Evolutionary conservation across 208 protist species (phyloP), one percentile per base, ranked within the genome.

Genomic region (Histomonas meleagridis): DNA sequence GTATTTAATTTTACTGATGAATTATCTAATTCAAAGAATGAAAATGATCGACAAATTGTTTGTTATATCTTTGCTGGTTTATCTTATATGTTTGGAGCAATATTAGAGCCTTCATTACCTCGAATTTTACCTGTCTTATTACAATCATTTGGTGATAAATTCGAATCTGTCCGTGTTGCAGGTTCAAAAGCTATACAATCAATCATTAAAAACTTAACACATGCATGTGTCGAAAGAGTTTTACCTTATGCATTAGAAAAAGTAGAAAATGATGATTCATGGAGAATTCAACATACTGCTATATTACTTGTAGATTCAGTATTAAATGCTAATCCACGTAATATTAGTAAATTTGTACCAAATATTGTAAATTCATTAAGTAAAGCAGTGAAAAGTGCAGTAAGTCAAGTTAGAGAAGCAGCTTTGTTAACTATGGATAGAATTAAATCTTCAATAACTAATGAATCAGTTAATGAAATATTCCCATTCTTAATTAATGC

Each of bases 201-300:
- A 18, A 86, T 86, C 28, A 46, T 86, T 38, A 86, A 49, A 38
- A 86, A 86, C 46, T 28, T 86, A 5, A 86, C 76, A 55, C 43
- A 86, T 16, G 76, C 76, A 14, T 86, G 76, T 28, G 76, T 43
- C 18, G 76, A 86, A 49, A 5, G 76, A 32, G 76, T 86, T 86
- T 28, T 86, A 16, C 76, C 76, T 55, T 86, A 86, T 55, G 76
- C 76, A 16, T 46, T 86, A n/a, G 46, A 55, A 4, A 86, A 86
- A n/a, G 76, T 86, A 26, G 76, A 86, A n/a, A 86, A 86, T 55
- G 76, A 86, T 86, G 76, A 51, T 18, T 53, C 40, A 48, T 86
- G 76, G 76, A 12, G 76, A 38, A 28, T 86, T 38, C 76, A 86
- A 48, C 76, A 86, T 10, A 46, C 76, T 38, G 76, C 76, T 26